phyloP scores from a whole-genome alignment of 306 rosid species.

The Vigna hirtella region DNA sequence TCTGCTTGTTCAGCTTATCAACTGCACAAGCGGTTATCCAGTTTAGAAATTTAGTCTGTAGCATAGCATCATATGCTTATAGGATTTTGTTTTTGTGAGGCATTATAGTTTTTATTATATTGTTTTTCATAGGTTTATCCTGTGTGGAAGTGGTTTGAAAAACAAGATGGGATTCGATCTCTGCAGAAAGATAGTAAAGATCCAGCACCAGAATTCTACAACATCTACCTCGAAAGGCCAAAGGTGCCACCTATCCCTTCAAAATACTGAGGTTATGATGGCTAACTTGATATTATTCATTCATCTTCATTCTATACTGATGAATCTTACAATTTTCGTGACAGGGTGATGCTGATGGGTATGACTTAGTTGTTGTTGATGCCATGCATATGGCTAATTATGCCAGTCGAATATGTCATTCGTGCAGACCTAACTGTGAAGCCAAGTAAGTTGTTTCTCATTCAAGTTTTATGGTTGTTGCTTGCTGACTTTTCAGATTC shows the following conservation, averaged over 20 bases:
- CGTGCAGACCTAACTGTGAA: slow-evolving; percentile 98
- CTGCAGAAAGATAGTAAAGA: slow-evolving; percentile 89
- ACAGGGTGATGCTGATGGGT: slow-evolving; percentile 99
- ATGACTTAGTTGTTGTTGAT: slow-evolving; percentile 95
- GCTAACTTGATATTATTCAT: slow-evolving; percentile 32
- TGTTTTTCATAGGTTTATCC: slow-evolving; percentile 80
- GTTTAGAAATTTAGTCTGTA: not conserved
- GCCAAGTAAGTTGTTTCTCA: slow-evolving; percentile 76
- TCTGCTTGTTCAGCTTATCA: slow-evolving; percentile 24
- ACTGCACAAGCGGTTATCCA: not conserved
- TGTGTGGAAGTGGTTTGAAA: slow-evolving; percentile 99
- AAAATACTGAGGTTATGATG: slow-evolving; percentile 24
- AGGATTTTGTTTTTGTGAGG: slow-evolving; percentile 20
- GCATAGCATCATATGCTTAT: slow-evolving; percentile 26
- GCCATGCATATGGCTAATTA: slow-evolving; percentile 99
- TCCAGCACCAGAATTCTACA: slow-evolving; percentile 99
- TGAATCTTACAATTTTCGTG: slow-evolving; percentile 42
- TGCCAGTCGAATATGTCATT: slow-evolving; percentile 98
- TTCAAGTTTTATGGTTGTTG: slow-evolving; percentile 24
- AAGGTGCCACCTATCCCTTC: slow-evolving; percentile 65
- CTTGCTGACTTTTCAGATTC: slow-evolving; percentile 17
- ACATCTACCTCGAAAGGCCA: slow-evolving; percentile 97
- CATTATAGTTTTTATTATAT: slow-evolving; percentile 19
- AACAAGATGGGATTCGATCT: slow-evolving; percentile 98
- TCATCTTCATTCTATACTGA: slow-evolving; percentile 21